Evolutionary conservation across 1,139 yeast species (phyloP), one percentile per base, ranked within the genome.

Genomic region (Hemisphaericaspora lyxosophila): DNA sequence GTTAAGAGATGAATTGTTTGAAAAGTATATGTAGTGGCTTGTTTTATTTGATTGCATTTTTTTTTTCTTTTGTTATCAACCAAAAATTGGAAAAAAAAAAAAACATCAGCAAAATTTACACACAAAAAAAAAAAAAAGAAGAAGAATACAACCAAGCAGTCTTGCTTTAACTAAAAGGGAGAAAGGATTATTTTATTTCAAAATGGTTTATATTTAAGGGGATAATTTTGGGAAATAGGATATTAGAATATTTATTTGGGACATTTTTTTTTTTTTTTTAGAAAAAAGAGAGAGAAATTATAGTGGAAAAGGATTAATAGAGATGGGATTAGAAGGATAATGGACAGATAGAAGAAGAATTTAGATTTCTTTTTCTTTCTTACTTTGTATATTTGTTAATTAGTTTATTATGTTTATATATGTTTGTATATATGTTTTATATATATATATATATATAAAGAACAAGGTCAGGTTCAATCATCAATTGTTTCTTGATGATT

Each of bases 1-100:
- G 97, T 78, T 92, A 46, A 78, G 86, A 22, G 96, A 90, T 61
- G 70, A 70, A 31, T 79, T 81, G 60, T 88, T 90, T 62, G 68
- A 64, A 41, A 71, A 75, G 58, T 81, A 60, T 55, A 31, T 45
- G 28, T 47, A 40, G n/a, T n/a, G 22, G 23, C 7, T 3, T 26
- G 7, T 26, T 26, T 4, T 13, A 7, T 26, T 26, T 26, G 29
- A 15, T 26, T 26, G n/a, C n/a, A n/a, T 22, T 22, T 22, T 22
- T 22, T 22, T 22, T 22, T 22, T 9, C 11, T 22, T 26, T 26
- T 26, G 7, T 26, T 26, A 8, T 8, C 17, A 13, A 26, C 29
- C 17, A 15, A 15, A 13, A 13, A 9, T 22, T 22, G 25, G 11
- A 20, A 20, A 20, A 3, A 8, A 3, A 20, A 4, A 20, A 20